Conservation (phyloP, 2,329 filamentous ascomycete species). For the Trichoderma simmonsii region DNA sequence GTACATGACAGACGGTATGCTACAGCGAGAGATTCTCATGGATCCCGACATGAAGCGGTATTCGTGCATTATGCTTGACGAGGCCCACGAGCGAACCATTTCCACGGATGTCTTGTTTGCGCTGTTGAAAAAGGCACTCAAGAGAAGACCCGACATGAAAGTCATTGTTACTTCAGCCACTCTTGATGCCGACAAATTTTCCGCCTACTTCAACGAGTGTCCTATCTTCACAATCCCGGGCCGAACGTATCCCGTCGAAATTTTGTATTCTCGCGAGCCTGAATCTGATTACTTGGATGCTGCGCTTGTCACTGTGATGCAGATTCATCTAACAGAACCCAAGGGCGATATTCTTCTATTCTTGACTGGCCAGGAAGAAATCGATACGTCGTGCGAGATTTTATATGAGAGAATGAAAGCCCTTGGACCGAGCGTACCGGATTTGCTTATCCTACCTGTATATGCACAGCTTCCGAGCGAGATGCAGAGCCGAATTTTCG, state of each 20-base stretch:
- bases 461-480: slow-evolving; percentile 92
- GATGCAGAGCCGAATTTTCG: slow-evolving; percentile 91
- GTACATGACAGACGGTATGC: slow-evolving; percentile 99
- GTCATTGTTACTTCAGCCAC: slow-evolving; percentile 96
- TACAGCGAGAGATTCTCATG: slow-evolving; percentile 89
- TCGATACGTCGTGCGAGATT: slow-evolving; percentile 91
- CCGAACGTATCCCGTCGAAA: slow-evolving; percentile 90
- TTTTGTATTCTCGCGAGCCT: slow-evolving; percentile 91
- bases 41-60: slow-evolving; percentile 88
- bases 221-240: slow-evolving; percentile 97
- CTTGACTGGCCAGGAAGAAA: slow-evolving; percentile 95
- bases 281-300: slow-evolving; percentile 95
- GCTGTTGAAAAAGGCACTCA: slow-evolving; percentile 87
- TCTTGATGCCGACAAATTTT: slow-evolving; percentile 96
- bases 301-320: slow-evolving; percentile 94
- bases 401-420: slow-evolving; percentile 95
- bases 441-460: slow-evolving; percentile 90
- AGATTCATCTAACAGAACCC: slow-evolving; percentile 92
- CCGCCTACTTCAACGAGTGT: slow-evolving; percentile 89
- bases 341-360: slow-evolving; percentile 94
- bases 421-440: slow-evolving; percentile 82
- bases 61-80: slow-evolving; percentile 96
- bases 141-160: slow-evolving; percentile 81
- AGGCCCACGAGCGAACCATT: slow-evolving; percentile 96
- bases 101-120: slow-evolving; percentile 94